Evolutionary conservation across 768 basidiomycete genomes (phyloP), one percentile per base, ranked within the genome.

Genomic region (Phanerochaete sordida): DNA sequence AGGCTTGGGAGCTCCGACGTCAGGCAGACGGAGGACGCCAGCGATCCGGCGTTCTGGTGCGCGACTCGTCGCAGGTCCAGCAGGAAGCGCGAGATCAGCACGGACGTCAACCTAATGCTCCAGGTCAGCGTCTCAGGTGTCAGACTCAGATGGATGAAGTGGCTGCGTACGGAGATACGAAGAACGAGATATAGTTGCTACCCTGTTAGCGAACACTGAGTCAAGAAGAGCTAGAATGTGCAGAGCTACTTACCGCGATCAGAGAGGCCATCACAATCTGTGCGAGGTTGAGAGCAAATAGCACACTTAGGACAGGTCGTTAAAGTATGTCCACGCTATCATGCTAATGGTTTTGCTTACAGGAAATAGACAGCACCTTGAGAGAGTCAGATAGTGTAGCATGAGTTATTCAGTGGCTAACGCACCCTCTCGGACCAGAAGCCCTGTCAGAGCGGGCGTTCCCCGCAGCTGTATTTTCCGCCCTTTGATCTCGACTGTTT

Each of bases 81-180:
- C n/a, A 66, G 62, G 23, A 64, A 63, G 2, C 65, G 65, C 9
- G 65, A 64, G 21, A 63, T 62, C 9, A 66, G 57, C 39, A 64
- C 60, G 3, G 65, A 63, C 21, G 65, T 66, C 19, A 64, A 24
- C 9, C 65, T 65, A 45, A 2, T 13, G 35, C 27, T 52, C 6
- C 19, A 15, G 21, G 45, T 16, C 28, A 2, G 37, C 1, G 13
- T 30, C 21, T 27, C 1, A 28, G 45, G 23, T n/a, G n/a, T n/a
- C n/a, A n/a, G n/a, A n/a, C n/a, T n/a, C n/a, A n/a, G n/a, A n/a
- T n/a, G n/a, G n/a, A n/a, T n/a, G n/a, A n/a, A n/a, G n/a, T n/a
- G n/a, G n/a, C n/a, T n/a, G n/a, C 65, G 19, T 13, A 66, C 65
- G 63, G 65, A 5, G 63, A 56, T n/a, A 61, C 49, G 31, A 60